phyloP scores from a whole-genome alignment of 2,329 filamentous ascomycete species.

The Aspergillus sp. region DNA sequence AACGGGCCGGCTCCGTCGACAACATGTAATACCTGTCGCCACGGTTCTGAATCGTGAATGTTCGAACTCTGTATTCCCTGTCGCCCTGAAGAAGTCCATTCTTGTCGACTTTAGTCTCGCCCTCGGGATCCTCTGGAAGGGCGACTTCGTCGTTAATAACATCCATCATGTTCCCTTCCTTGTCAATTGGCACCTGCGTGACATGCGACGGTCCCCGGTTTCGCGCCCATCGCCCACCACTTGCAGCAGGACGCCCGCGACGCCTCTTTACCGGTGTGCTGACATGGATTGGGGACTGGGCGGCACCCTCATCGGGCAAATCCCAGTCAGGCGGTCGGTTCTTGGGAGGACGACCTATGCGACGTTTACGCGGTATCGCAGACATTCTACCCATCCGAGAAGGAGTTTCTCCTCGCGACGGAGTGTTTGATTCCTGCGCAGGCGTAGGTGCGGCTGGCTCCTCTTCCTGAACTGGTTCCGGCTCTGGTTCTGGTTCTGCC shows the following conservation, averaged over 20 bases:
- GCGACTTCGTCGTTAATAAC: slow-evolving; percentile 90
- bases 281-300: slow-evolving; percentile 37
- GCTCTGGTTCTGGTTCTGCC: slow-evolving; percentile 45
- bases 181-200: slow-evolving; percentile 81
- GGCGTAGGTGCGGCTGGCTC: slow-evolving; percentile 38
- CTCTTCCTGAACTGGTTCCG: slow-evolving; percentile 39
- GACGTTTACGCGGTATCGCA: slow-evolving; percentile 63
- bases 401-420: slow-evolving; percentile 48
- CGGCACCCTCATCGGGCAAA: slow-evolving; percentile 46
- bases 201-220: slow-evolving; percentile 69
- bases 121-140: slow-evolving; percentile 79
- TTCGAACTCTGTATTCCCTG: slow-evolving; percentile 90
- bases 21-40: slow-evolving; percentile 93
- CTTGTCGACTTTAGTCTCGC: slow-evolving; percentile 91
- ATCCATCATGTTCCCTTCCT: slow-evolving; percentile 86
- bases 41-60: slow-evolving; percentile 82
- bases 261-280: slow-evolving; percentile 52
- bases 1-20: slow-evolving; percentile 93
- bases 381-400: slow-evolving; percentile 46
- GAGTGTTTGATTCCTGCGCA: slow-evolving; percentile 37
- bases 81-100: slow-evolving; percentile 75
- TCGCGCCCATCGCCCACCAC: slow-evolving; percentile 67
- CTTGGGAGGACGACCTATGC: slow-evolving; percentile 81
- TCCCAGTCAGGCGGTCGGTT: slow-evolving; percentile 79
- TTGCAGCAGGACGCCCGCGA: slow-evolving; percentile 52